Base-by-base conservation (phyloP, 768 basidiomycete genomes). In the Leccinum obscurum region DNA sequence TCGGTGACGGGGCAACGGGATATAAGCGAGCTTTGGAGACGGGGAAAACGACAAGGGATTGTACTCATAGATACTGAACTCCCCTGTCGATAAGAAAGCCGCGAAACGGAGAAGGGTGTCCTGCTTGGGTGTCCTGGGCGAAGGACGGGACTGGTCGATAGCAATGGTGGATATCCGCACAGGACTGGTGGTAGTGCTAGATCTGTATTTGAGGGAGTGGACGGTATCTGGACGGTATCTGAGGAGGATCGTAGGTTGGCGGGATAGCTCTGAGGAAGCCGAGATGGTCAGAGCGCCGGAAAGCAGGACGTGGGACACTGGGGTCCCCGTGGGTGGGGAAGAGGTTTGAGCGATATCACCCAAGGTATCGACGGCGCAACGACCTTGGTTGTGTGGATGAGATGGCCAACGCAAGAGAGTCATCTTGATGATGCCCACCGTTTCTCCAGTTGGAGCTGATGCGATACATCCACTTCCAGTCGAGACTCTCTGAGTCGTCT, bases 401-500 rank as follows among this genome's bases (percentile, higher is more conserved):
- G 57, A 70, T 61, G 34, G 55, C 56, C 62, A 65, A 56, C n/a
- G 51, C 35, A 58, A 35, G 35, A 60, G 39, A 67, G 57, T 55
- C 22, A 59, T 28, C 65, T 41, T 48, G 50, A 55, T 50, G 51
- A 35, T 57, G 69, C 80, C 64, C 66, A 92, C 91, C 91, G 74
- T 76, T 88, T 70, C 82, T 82, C 91, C 91, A 93, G 65, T 92
- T 92, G 15, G 85, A 85, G 65, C 88, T 90, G 62, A 92, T 88
- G 57, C 89, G 82, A 72, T 91, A 92, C 90, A 92, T 91, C 83
- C 84, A 89, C 72, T 90, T 92, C 90, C 90, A 93, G 68, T 90
- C 83, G 32, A 76, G 70, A 37, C 73, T 70, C 52, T 61, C 58
- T 14, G 51, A 7, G 20, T 75, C 68, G 20, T 77, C 75, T 32